A percentile compares a stretch with the other conserved stretches of the same genome.
Evolutionary conservation across 768 basidiomycete genomes (phyloP).

Genomic region (Mycena capillaripes): DNA sequence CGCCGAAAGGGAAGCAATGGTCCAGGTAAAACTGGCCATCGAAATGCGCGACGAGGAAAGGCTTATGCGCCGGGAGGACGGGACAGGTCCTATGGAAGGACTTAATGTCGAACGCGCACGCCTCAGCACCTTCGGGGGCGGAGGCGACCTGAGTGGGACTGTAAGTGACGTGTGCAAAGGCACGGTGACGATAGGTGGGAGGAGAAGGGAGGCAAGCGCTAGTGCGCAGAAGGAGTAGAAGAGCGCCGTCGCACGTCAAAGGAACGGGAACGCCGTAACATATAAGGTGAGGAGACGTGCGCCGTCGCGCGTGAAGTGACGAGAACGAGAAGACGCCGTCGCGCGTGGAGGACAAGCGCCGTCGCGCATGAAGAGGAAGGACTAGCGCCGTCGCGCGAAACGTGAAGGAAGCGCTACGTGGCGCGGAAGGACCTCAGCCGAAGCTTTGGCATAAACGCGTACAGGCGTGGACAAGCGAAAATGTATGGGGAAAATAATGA

Average conservation of each 20-base stretch:
- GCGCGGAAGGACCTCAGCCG: background rate
- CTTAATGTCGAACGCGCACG: constrained; percentile 36
- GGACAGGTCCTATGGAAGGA: constrained; percentile 35
- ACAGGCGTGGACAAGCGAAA: background rate
- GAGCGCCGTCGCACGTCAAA: no score
- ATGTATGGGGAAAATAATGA: background rate
- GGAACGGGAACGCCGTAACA: no score
- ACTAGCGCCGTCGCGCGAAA: background rate
- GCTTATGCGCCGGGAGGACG: constrained; percentile 31
- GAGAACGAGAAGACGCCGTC: no score
- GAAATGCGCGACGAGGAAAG: constrained; percentile 31
- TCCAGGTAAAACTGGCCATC: constrained; percentile 30
- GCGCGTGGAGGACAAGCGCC: no score
- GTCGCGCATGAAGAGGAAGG: background rate
- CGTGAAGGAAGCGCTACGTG: no score
- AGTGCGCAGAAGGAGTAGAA: no score
- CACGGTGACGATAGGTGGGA: no score
- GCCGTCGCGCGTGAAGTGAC: no score
- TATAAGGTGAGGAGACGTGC: no score
- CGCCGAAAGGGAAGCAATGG: constrained; percentile 39
- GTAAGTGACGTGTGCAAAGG: no score
- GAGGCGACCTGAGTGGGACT: constrained; percentile 37
- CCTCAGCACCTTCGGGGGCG: constrained; percentile 38
- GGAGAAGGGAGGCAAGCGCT: no score
- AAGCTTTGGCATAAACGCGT: background rate